Evolutionary conservation across 768 basidiomycete species (phyloP).

Genomic region (Holtermannia corniformis): DNA sequence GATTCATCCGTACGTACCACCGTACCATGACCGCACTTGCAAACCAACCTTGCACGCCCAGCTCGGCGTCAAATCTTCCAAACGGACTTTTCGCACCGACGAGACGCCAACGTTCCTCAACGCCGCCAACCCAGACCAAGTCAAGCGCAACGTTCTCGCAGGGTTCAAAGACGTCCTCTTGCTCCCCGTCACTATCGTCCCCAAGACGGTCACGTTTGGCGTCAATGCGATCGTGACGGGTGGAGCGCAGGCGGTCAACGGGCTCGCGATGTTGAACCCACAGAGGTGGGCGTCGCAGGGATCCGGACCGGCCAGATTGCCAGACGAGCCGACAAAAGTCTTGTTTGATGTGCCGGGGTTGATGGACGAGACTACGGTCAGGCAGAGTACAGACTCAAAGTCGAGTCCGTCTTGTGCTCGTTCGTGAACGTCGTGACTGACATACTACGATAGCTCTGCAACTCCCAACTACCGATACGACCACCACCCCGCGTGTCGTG

Average conservation of each 20-base stretch:
- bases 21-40: slow-evolving; percentile 1
- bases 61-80: slow-evolving; percentile 16
- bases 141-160: slow-evolving; percentile 85
- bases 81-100: slow-evolving; percentile 3
- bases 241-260: slow-evolving; percentile 66
- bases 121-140: slow-evolving; percentile 77
- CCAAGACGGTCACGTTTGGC: slow-evolving; percentile 52
- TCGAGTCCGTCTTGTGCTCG: slow-evolving; percentile 6
- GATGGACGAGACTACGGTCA: background rate
- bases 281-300: slow-evolving; percentile 61
- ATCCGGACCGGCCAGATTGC: slow-evolving; percentile 8
- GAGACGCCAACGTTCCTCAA: slow-evolving; percentile 55
- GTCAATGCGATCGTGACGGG: slow-evolving; percentile 52
- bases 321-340: slow-evolving; percentile 16
- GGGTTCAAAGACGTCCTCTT: slow-evolving; percentile 84
- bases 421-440: too few species aligned
- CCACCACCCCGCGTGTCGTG: slow-evolving; percentile 8
- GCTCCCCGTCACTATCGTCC: slow-evolving; percentile 92
- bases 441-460: slow-evolving; percentile 16
- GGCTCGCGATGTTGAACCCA: slow-evolving; percentile 82
- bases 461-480: slow-evolving; percentile 12
- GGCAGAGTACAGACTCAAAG: background rate
- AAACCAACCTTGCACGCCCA: slow-evolving; percentile 12
- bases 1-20: slow-evolving; percentile 45
- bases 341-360: slow-evolving; percentile 12